phyloP scores from a whole-genome alignment of 495 filamentous ascomycete genomes.

The Cladorrhinum samala region DNA sequence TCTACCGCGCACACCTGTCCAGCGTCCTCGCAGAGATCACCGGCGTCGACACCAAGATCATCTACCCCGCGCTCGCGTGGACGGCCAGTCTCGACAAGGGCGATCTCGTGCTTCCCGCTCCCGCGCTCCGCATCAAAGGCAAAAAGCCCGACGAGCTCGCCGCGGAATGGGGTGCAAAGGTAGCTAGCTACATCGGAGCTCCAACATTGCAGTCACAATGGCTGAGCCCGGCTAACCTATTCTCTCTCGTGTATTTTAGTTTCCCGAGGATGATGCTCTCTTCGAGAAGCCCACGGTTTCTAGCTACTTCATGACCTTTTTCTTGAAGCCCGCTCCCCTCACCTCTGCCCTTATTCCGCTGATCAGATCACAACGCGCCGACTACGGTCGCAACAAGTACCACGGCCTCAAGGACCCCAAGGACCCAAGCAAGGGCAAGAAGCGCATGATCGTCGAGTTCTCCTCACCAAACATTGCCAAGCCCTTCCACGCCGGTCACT shows the following conservation, averaged over 20 bases:
- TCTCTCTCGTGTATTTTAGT: conserved; percentile 34
- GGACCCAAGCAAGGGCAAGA: conserved; percentile 63
- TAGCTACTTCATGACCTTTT: conserved; percentile 75
- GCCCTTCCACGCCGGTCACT: conserved; percentile 63
- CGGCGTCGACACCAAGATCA: conserved; percentile 64
- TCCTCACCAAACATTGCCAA: conserved; percentile 60
- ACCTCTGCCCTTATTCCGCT: conserved; percentile 55
- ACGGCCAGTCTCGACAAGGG: conserved; percentile 83
- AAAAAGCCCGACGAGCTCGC: conserved; percentile 70
- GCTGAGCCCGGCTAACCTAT: not conserved
- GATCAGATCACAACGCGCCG: conserved; percentile 53
- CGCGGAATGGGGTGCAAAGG: conserved; percentile 64
- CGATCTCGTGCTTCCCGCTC: conserved; percentile 73
- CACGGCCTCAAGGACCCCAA: conserved; percentile 61
- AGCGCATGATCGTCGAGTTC: conserved; percentile 59
- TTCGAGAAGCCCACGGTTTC: conserved; percentile 57
- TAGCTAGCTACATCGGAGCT: conserved; percentile 9
- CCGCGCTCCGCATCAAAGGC: conserved; percentile 74
- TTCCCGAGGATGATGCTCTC: conserved; percentile 67
- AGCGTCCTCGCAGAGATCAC: conserved; percentile 65
- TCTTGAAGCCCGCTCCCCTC: conserved; percentile 59
- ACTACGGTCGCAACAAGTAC: conserved; percentile 61
- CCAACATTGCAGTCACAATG: conserved; percentile 6
- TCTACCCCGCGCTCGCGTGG: conserved; percentile 75
- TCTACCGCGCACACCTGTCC: conserved; percentile 80